These are phyloP conservation scores for Aspergillus bertholletiae DNA, from an alignment of 495 filamentous ascomycete species.

Conservation along the genomic window DNA sequence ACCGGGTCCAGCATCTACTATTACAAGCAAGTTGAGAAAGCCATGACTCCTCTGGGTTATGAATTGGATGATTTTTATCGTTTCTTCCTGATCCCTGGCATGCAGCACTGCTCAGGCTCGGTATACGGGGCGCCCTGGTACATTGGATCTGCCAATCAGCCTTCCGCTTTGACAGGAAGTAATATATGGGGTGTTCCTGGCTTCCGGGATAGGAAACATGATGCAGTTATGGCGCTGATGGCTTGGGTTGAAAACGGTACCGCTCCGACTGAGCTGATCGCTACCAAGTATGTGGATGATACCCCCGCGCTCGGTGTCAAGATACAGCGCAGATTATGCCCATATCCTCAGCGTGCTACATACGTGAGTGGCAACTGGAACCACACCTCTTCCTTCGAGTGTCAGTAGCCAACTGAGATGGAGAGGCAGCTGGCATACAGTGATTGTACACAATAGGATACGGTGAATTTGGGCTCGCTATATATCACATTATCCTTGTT, in stretches of 20 bases:
- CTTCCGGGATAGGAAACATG: conserved; percentile 38
- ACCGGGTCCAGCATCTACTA: conserved; percentile 12
- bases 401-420: too few species aligned
- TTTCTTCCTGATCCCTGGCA: conserved; percentile 46
- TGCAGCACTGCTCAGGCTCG: conserved; percentile 26
- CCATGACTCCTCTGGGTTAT: conserved; percentile 12
- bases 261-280: conserved; percentile 37
- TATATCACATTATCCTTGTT: too few species aligned
- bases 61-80: conserved; percentile 21
- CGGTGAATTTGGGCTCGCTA: too few species aligned
- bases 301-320: conserved; percentile 29
- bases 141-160: conserved; percentile 23
- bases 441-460: too few species aligned
- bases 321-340: conserved; percentile 43
- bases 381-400: too few species aligned
- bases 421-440: too few species aligned
- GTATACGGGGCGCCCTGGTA: conserved; percentile 31
- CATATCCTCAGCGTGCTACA: conserved; percentile 30
- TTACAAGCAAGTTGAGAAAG: conserved; percentile 11
- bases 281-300: conserved; percentile 40
- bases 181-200: conserved; percentile 33
- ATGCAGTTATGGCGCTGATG: conserved; percentile 47
- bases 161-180: not conserved
- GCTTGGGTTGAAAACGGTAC: conserved; percentile 48
- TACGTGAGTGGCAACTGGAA: conserved; percentile 2